These are phyloP conservation scores for Podosphaera aphanis DNA, from an alignment of 2,329 filamentous ascomycete genomes.

Conservation along the genomic window DNA sequence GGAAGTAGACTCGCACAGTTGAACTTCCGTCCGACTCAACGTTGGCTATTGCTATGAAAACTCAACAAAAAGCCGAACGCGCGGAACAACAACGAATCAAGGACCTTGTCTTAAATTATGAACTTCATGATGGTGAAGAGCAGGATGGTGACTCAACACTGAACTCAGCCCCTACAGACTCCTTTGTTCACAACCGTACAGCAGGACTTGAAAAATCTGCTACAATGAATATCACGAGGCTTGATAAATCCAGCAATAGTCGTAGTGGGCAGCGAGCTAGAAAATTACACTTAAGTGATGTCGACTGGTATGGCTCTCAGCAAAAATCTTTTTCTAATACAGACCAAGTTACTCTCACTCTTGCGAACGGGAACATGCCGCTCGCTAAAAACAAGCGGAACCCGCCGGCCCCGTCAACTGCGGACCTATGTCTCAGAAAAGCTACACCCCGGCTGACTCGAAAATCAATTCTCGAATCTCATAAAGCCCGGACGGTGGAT, in stretches of 20 bases:
- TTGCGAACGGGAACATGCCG: constrained; percentile 1
- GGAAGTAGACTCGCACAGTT: constrained; percentile 57
- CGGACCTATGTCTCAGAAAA: constrained; percentile 3
- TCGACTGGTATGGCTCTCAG: constrained; percentile 60
- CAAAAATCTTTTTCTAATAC: constrained; percentile 7
- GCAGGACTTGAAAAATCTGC: constrained; percentile 33
- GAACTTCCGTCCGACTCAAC: constrained; percentile 76
- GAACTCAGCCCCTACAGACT: constrained; percentile 22
- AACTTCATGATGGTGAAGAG: constrained; percentile 66
- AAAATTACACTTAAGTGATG: constrained; percentile 84
- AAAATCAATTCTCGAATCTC: constrained; percentile 10
- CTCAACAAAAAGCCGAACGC: constrained; percentile 77
- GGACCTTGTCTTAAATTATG: constrained; percentile 87
- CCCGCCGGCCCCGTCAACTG: neutral
- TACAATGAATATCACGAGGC: constrained; percentile 12
- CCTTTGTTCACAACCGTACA: constrained; percentile 28
- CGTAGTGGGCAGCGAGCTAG: constrained; percentile 57
- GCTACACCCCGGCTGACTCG: constrained; percentile 6
- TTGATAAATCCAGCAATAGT: constrained; percentile 17
- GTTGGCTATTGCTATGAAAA: constrained; percentile 90
- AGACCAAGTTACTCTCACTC: constrained; percentile 2
- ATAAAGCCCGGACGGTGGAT: constrained; percentile 5
- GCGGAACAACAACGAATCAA: constrained; percentile 98
- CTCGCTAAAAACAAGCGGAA: constrained; percentile 1
- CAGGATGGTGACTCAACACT: constrained; percentile 42